Conservation (phyloP, 1,284 basidiomycete genomes). For the Trametes versicolor region DNA sequence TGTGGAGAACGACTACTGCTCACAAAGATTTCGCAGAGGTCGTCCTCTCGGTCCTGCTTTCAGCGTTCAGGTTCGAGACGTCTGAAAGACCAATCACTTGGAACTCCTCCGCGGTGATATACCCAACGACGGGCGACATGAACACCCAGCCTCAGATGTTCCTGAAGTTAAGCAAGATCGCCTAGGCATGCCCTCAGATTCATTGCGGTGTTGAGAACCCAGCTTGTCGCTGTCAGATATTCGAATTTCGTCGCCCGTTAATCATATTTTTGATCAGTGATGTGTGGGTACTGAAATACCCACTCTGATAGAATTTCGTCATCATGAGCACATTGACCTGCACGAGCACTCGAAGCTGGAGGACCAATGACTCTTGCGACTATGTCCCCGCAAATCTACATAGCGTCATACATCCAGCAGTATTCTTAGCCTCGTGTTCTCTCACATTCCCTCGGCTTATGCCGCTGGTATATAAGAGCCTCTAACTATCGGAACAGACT, state of each 20-base stretch:
- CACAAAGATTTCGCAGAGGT: conserved; percentile 19
- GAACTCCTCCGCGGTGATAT: conserved; percentile 30
- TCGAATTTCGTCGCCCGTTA: background rate
- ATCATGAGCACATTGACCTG: no score
- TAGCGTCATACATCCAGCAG: background rate
- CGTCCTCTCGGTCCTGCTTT: conserved; percentile 26
- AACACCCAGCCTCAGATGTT: conserved; percentile 26
- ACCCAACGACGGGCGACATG: conserved; percentile 23
- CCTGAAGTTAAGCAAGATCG: conserved; percentile 17
- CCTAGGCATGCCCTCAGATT: background rate
- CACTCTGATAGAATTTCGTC: no score
- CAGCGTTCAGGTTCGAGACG: conserved; percentile 29
- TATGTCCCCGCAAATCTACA: background rate
- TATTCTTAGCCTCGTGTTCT: conserved; percentile 5
- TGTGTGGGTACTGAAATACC: background rate
- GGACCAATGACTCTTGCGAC: background rate
- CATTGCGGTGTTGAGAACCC: background rate
- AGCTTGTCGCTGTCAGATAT: background rate
- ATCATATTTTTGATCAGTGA: background rate
- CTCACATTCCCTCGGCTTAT: background rate
- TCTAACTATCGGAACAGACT: no score
- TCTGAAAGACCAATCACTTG: conserved; percentile 24
- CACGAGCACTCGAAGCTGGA: background rate
- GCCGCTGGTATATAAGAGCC: background rate
- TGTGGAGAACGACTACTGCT: background rate